These are phyloP conservation scores for Penicillium ucsense DNA, from an alignment of 495 filamentous ascomycete species.

Conservation along the genomic window DNA sequence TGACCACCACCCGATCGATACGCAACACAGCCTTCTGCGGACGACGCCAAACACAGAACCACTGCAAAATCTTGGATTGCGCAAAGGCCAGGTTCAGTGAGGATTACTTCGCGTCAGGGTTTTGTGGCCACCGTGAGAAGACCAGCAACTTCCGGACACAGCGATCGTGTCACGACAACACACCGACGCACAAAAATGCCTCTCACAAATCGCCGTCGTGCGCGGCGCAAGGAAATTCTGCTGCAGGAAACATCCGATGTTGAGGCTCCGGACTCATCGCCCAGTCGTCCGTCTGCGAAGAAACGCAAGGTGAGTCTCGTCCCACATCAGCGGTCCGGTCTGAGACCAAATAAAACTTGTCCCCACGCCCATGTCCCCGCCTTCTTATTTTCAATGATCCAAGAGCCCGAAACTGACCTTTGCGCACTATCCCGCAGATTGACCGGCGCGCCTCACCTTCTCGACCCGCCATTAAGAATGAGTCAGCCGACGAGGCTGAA, in stretches of 20 bases:
- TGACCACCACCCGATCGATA: background rate
- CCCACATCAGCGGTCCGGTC: background rate
- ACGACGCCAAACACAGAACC: background rate
- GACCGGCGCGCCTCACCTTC: constrained; percentile 25
- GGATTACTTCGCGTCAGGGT: too few relatives aligned
- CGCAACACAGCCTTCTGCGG: background rate
- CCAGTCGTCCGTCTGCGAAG: constrained; percentile 61
- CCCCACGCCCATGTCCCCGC: background rate
- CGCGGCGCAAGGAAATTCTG: constrained; percentile 39
- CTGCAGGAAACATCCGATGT: constrained; percentile 40
- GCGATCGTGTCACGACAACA: background rate
- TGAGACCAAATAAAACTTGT: constrained; percentile 1
- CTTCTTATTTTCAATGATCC: too few relatives aligned
- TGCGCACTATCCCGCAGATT: constrained; percentile 16
- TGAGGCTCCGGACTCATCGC: constrained; percentile 55
- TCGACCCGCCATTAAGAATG: constrained; percentile 19
- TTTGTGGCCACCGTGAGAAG: too few relatives aligned
- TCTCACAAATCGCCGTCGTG: constrained; percentile 42
- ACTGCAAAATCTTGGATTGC: background rate
- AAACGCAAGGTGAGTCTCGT: constrained; percentile 57
- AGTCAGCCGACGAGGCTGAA: constrained; percentile 31
- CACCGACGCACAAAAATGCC: constrained; percentile 29
- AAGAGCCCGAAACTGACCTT: too few relatives aligned
- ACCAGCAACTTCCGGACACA: background rate
- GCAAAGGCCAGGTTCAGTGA: too few relatives aligned